Base-by-base conservation (phyloP, 495 filamentous ascomycete species). In the Lophium mytilinum region DNA sequence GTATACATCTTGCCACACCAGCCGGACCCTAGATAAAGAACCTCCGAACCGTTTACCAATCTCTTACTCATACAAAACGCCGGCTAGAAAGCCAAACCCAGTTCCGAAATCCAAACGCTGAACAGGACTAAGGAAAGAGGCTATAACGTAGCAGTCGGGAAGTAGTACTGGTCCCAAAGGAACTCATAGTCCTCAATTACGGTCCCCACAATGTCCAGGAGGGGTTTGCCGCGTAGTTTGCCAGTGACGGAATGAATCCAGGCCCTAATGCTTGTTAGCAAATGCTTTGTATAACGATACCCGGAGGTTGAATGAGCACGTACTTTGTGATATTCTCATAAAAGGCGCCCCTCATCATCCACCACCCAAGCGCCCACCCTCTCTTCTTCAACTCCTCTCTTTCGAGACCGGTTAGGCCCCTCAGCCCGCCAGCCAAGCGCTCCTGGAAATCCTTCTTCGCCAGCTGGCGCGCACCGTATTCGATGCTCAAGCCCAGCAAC, bases 121-220 rank as follows among this genome's bases (percentile, higher is more conserved):
- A 3, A 39, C 17, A 40, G 21, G 49, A 9, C 56, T 24, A 61
- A 50, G 49, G 42, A 53, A 61, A 35, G 52, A 42, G 18, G 36
- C 68, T 70, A 89, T 56, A 87, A 63, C 0, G 84, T 88, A 21
- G 84, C 80, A 10, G 84, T 87, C 10, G 83, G 78, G 70, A 97
- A 97, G 71, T 98, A 92, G 66, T 95, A 97, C 51, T 95, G 88
- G 73, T 96, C 92, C 93, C 93, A 98, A 14, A 98, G 76, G 66
- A 93, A 96, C 68, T 94, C 88, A 64, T 97, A 97, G 67, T 98
- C 94, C 68, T 95, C 91, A 53, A 97, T 65, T 19, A 98, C 80
- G 51, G 84, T 90, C 0, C 81, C 83, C 14, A 96, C 75, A 62
- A 97, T 73, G 62, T 86, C 84, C 50, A 94, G 78, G 66, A 96